These are phyloP conservation scores for Wallacemonas sp. DNA, from an alignment of 208 protist species.

Conservation along the genomic window DNA sequence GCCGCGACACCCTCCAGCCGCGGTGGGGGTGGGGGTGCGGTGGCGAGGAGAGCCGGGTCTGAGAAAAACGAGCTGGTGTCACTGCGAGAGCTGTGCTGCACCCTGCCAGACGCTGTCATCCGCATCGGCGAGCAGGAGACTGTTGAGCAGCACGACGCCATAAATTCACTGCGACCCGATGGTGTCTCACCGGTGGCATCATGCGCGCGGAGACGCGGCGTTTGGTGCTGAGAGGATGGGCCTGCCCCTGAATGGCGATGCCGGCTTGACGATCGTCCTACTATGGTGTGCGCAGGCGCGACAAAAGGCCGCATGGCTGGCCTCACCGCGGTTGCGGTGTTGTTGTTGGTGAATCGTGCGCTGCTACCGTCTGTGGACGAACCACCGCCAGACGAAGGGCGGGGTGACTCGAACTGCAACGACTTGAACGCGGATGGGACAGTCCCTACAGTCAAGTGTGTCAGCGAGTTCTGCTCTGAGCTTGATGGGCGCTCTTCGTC, in stretches of 20 bases:
- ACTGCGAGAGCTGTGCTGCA: neutral
- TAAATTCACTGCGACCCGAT: conserved; percentile 10
- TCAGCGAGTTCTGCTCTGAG: conserved; percentile 7
- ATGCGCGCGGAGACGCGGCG: neutral
- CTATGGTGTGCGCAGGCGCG: neutral
- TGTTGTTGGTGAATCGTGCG: neutral
- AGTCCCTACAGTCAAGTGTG: neutral
- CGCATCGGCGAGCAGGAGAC: conserved; percentile 7
- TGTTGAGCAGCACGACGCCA: conserved; percentile 12
- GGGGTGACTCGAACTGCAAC: conserved; percentile 18
- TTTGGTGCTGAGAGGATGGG: neutral
- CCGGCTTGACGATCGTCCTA: neutral
- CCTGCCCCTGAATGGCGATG: neutral
- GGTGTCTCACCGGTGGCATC: conserved; percentile 1
- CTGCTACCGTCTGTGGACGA: conserved; percentile 9
- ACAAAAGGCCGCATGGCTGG: conserved; percentile 8
- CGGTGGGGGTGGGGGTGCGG: neutral
- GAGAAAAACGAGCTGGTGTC: conserved; percentile 8
- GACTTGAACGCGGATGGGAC: conserved; percentile 9
- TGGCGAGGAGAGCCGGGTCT: neutral
- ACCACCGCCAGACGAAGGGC: conserved; percentile 1
- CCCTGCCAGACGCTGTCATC: neutral
- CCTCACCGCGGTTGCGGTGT: neutral
- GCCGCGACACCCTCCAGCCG: neutral
- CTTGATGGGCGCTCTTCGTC: conserved; percentile 10